phyloP scores from a whole-genome alignment of 805 yeast genomes.

The Ogataea pilisensis region DNA sequence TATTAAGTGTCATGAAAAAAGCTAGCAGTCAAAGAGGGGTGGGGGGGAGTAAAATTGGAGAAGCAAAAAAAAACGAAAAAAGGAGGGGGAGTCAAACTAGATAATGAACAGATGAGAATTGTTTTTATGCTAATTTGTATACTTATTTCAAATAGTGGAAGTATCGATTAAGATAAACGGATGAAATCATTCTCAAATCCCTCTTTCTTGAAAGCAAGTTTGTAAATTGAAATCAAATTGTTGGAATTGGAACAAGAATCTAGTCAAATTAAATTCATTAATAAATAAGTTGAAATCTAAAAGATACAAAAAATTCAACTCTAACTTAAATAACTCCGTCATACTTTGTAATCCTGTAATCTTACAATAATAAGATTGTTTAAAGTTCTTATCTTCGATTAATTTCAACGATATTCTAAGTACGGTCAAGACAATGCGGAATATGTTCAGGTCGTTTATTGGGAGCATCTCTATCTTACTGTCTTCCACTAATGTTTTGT shows the following conservation, averaged over 20 bases:
- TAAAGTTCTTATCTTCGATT: conserved; percentile 42
- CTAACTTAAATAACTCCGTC: conserved; percentile 37
- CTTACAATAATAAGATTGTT: conserved; percentile 38
- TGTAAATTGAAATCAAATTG: conserved; percentile 19
- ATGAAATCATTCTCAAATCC: no score
- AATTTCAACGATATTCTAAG: conserved; percentile 38
- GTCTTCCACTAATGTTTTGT: background rate
- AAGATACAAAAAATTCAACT: conserved; percentile 37
- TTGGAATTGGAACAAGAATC: conserved; percentile 31
- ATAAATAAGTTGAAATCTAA: conserved; percentile 38
- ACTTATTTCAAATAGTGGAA: no score
- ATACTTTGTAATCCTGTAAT: conserved; percentile 41
- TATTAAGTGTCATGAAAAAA: no score
- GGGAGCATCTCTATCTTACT: conserved; percentile 23
- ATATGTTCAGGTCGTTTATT: conserved; percentile 35
- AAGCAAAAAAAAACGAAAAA: background rate
- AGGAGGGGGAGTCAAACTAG: background rate
- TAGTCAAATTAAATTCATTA: conserved; percentile 32
- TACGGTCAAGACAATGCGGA: conserved; percentile 36
- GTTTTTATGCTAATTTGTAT: no score
- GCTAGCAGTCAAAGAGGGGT: no score
- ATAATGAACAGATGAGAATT: no score
- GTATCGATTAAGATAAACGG: no score
- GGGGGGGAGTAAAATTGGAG: no score
- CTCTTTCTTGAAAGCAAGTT: background rate